Evolutionary conservation across 1,139 yeast genomes (phyloP).

Genomic region (Geotrichum candidum): DNA sequence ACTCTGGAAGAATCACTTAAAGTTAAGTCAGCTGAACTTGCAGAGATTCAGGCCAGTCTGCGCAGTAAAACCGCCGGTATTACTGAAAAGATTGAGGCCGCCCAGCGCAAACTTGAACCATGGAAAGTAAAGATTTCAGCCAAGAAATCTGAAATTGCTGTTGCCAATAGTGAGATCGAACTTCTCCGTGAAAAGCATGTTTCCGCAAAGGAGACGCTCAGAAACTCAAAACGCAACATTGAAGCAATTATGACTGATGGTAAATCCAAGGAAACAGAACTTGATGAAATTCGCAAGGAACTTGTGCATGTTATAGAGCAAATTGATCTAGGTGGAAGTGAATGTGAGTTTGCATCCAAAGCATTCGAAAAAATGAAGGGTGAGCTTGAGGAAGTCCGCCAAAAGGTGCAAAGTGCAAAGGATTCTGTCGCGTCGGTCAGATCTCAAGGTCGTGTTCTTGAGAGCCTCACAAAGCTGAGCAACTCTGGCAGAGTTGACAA

Average conservation of each 20-base stretch:
- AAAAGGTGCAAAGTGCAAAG: slow-evolving; percentile 59
- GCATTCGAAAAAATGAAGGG: slow-evolving; percentile 49
- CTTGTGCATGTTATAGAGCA: slow-evolving; percentile 48
- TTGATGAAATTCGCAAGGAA: slow-evolving; percentile 41
- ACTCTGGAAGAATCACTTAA: slow-evolving; percentile 45
- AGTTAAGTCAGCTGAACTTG: slow-evolving; percentile 51
- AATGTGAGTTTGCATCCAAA: slow-evolving; percentile 45
- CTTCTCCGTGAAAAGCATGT: slow-evolving; percentile 49
- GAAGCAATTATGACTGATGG: slow-evolving; percentile 49
- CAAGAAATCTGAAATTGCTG: slow-evolving; percentile 59
- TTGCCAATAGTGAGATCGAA: slow-evolving; percentile 60
- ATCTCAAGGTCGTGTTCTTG: slow-evolving; percentile 67
- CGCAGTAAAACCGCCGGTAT: slow-evolving; percentile 67
- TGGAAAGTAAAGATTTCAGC: slow-evolving; percentile 68
- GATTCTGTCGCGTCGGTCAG: slow-evolving; percentile 51
- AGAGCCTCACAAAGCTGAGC: slow-evolving; percentile 62
- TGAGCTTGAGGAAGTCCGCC: slow-evolving; percentile 52
- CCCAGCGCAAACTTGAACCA: slow-evolving; percentile 71
- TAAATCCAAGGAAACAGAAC: slow-evolving; percentile 45
- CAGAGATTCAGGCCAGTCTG: slow-evolving; percentile 57
- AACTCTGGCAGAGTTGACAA: slow-evolving; percentile 82
- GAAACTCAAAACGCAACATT: slow-evolving; percentile 45
- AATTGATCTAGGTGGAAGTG: slow-evolving; percentile 52
- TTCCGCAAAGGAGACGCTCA: slow-evolving; percentile 43
- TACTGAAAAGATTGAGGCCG: slow-evolving; percentile 54